These are phyloP conservation scores for Juglanconis sp. DNA, from an alignment of 2,329 filamentous ascomycete genomes.

Conservation along the genomic window DNA sequence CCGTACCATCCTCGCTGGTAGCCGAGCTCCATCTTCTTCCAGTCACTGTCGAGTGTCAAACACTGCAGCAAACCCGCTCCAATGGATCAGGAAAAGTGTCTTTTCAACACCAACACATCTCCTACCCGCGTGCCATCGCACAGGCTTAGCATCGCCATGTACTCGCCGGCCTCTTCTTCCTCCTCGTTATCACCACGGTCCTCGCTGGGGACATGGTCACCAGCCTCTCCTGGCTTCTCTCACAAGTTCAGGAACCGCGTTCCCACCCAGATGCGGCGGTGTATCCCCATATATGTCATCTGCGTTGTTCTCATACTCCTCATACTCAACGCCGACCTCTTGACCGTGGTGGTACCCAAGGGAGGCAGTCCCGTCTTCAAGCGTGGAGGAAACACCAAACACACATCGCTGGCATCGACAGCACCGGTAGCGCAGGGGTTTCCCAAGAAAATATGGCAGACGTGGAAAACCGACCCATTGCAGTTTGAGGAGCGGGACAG, in stretches of 20 bases:
- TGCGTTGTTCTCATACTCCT: constrained; percentile 43
- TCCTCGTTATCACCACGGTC: constrained; percentile 13
- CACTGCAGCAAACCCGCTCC: not conserved
- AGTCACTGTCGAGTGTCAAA: not conserved
- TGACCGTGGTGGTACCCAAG: constrained; percentile 20
- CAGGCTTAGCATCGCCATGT: constrained; percentile 11
- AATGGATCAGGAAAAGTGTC: constrained; percentile 5
- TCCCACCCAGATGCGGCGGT: constrained; percentile 36
- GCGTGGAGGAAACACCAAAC: constrained; percentile 23
- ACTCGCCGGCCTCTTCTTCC: constrained; percentile 9
- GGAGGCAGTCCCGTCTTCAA: constrained; percentile 21
- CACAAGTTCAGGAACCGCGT: constrained; percentile 29
- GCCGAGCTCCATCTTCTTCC: not conserved
- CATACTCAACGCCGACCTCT: constrained; percentile 42
- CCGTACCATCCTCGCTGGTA: not conserved
- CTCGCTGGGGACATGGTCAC: constrained; percentile 22
- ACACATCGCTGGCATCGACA: constrained; percentile 11
- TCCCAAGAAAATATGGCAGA: constrained; percentile 72
- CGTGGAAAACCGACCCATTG: constrained; percentile 69
- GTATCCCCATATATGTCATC: constrained; percentile 43
- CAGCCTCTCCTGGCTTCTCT: constrained; percentile 22
- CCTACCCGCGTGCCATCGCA: constrained; percentile 5
- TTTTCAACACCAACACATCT: not conserved
- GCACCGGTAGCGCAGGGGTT: constrained; percentile 33
- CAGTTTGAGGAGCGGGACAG: constrained; percentile 63